Conservation (phyloP, 176 grass and related monocot species). For the Calamus simplicifolius region DNA sequence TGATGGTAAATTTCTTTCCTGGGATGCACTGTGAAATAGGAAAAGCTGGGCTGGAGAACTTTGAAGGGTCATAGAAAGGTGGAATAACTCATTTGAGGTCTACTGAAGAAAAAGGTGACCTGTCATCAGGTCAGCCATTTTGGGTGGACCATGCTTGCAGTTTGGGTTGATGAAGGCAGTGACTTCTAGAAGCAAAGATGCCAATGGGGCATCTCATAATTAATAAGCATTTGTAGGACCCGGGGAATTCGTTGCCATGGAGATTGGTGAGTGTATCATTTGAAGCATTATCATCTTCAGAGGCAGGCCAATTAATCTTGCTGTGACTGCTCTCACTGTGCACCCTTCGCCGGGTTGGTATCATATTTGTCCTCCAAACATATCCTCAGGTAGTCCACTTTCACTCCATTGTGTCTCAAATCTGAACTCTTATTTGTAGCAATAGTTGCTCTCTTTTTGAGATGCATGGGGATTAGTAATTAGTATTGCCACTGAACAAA, state of each 20-base stretch:
- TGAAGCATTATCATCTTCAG: conserved; percentile 15
- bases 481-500: too few relatives aligned
- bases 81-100: conserved; percentile 16
- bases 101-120: conserved; percentile 13
- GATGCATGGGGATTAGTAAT: too few relatives aligned
- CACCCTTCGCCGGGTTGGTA: conserved; percentile 7
- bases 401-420: too few relatives aligned
- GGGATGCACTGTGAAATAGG: conserved; percentile 20
- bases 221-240: conserved; percentile 39
- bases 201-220: conserved; percentile 21
- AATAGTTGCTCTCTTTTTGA: too few relatives aligned
- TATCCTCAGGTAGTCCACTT: too few relatives aligned
- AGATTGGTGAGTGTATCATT: conserved; percentile 16
- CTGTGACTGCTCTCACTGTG: conserved; percentile 14
- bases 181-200: conserved; percentile 17
- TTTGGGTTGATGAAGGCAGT: conserved; percentile 27
- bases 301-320: conserved; percentile 21
- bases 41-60: conserved; percentile 18
- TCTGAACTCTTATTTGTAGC: too few relatives aligned
- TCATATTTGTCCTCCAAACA: neutral
- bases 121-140: conserved; percentile 30
- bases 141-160: conserved; percentile 31
- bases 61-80: conserved; percentile 7
- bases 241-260: conserved; percentile 15
- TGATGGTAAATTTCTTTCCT: conserved; percentile 12